Percentiles rank a stretch among this genome's conserved stretches.
Conservation (phyloP, 805 yeast genomes). For the Pichia manshurica region DNA sequence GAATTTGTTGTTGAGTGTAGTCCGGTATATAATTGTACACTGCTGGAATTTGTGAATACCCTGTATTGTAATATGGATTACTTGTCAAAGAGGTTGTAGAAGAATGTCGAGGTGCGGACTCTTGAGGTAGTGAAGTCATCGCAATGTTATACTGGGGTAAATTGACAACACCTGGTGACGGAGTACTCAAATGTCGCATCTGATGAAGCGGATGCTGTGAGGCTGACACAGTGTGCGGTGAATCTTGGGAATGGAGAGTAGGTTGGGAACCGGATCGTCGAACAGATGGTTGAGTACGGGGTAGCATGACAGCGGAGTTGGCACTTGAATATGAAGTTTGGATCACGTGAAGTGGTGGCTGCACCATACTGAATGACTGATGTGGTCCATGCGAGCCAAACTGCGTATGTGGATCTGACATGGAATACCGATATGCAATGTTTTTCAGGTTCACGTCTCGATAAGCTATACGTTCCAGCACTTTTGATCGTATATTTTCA, state of each 20-base stretch:
- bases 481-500: conserved; percentile 24
- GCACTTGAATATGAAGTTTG: background rate
- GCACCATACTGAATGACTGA: background rate
- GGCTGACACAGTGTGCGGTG: background rate
- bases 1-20: conserved; percentile 2
- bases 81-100: conserved; percentile 17
- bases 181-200: conserved; percentile 2
- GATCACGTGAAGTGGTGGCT: background rate
- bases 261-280: conserved; percentile 2
- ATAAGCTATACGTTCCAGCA: conserved; percentile 28
- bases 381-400: background rate
- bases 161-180: background rate
- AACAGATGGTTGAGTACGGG: background rate
- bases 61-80: conserved; percentile 15
- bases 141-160: conserved; percentile 6
- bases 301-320: background rate
- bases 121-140: conserved; percentile 12
- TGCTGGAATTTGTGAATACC: background rate
- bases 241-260: background rate
- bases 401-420: background rate
- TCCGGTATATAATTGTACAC: conserved; percentile 11
- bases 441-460: conserved; percentile 29
- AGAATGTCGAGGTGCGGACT: conserved; percentile 14
- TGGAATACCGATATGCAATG: conserved; percentile 14
- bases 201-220: conserved; percentile 5